Conservation (phyloP, 257 asterid species). For the Plantago major region DNA sequence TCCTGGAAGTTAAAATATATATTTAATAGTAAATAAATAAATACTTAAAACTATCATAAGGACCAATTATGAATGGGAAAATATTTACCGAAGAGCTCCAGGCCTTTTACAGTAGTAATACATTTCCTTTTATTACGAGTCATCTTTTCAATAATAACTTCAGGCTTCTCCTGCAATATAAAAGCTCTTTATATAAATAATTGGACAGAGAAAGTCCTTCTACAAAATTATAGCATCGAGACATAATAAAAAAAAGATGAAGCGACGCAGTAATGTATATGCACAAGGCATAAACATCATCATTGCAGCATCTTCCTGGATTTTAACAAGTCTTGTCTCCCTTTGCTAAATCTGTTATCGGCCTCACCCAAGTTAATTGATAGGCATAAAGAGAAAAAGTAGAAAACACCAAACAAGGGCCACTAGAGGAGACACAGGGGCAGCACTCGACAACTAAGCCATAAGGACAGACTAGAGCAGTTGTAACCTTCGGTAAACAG, state of each 20-base stretch:
- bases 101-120: constrained; percentile 94
- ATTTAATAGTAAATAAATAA: background rate
- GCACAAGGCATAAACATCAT: too few species aligned
- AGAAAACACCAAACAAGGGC: too few species aligned
- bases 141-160: constrained; percentile 86
- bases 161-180: constrained; percentile 70
- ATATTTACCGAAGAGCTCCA: constrained; percentile 78
- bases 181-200: constrained; percentile 16
- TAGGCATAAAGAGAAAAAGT: too few species aligned
- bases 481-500: background rate
- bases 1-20: constrained; percentile 41
- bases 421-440: too few species aligned
- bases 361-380: too few species aligned
- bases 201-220: constrained; percentile 3
- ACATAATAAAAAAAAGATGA: background rate
- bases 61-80: constrained; percentile 10
- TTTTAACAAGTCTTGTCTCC: too few species aligned
- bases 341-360: too few species aligned
- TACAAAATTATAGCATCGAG: constrained; percentile 10
- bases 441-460: too few species aligned
- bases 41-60: background rate
- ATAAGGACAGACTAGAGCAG: too few species aligned
- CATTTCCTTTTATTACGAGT: constrained; percentile 93
- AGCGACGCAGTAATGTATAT: too few species aligned
- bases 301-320: too few species aligned